Base-by-base conservation (phyloP, 2,329 filamentous ascomycete genomes). In the Arachnopeziza araneosa region DNA sequence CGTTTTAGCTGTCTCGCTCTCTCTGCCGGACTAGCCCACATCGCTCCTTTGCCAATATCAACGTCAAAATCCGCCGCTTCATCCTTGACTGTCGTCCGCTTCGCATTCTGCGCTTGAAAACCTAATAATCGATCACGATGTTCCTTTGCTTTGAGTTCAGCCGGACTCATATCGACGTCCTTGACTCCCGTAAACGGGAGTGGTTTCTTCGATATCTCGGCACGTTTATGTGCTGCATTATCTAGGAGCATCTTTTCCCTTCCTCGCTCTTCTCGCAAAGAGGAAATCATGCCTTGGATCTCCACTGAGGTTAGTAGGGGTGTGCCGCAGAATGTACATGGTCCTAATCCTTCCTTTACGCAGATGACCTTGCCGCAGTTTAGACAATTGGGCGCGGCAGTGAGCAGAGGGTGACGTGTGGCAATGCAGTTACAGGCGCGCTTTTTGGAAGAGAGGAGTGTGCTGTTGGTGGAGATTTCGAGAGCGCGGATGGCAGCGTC, bases 321-420 rank as follows among this genome's bases (percentile, higher is more conserved):
- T 0, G 83, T 80, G 0, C 86, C 86, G 76, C 95, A 99, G 71
- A 90, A 97, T 0, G 93, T 97, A 74, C 95, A 99, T 0, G 93
- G 93, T 0, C 93, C 93, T 0, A 98, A 80, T 0, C 95, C 95
- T 75, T 99, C 93, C 70, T 95, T 93, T 24, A 96, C 85, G 73
- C 95, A 99, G 58, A 98, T 88, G 14, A 99, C 91, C 73, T 98
- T 98, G 61, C 95, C 95, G 69, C 95, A 99, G 52, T 83, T 87
- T 19, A 96, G 77, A 72, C 95, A 99, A 72, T 98, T 99, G 0
- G 95, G 95, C 0, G 93, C 92, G 0, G 93, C 92, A n/a, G 85
- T 85, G 52, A 97, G 88, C 2, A 98, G 82, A 0, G 93, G 90
- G 73, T 99, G 95, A 1, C 90, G 84, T 0, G 89, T 86, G 0